These are phyloP conservation scores for Ceratobasidium sp. DNA, from an alignment of 1,284 basidiomycete species.

Conservation along the genomic window DNA sequence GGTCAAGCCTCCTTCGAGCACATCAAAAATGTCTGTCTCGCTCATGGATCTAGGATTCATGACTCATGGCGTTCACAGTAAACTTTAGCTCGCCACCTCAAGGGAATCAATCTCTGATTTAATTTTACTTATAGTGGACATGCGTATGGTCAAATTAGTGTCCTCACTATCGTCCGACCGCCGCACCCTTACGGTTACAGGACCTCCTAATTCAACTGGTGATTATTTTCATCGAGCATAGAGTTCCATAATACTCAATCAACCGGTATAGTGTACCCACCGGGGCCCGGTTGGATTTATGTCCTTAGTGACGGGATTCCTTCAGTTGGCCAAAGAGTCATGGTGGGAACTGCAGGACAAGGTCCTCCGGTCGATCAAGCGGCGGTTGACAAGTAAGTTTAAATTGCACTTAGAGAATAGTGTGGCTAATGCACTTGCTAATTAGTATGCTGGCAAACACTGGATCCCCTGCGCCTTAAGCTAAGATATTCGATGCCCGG, in stretches of 20 bases:
- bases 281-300: constrained; percentile 63
- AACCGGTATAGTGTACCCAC: constrained; percentile 52
- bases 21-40: constrained; percentile 75
- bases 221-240: constrained; percentile 83
- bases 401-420: no score
- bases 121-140: constrained; percentile 62
- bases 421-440: no score
- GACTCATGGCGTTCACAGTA: constrained; percentile 70
- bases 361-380: constrained; percentile 49
- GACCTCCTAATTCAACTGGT: constrained; percentile 47
- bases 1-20: constrained; percentile 71
- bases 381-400: no score
- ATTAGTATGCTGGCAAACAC: no score
- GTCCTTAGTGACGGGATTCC: constrained; percentile 66
- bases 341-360: constrained; percentile 62
- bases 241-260: constrained; percentile 69
- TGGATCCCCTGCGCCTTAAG: no score
- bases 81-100: background rate
- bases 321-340: constrained; percentile 63
- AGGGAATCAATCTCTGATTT: no score
- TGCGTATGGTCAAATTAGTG: constrained; percentile 77
- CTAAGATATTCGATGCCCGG: no score
- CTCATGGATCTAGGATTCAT: constrained; percentile 89
- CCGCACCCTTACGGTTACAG: constrained; percentile 34
- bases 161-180: constrained; percentile 57